Conservation (phyloP, 192 early-diverging fungal genomes). For the Backusella parvicylindrica region DNA sequence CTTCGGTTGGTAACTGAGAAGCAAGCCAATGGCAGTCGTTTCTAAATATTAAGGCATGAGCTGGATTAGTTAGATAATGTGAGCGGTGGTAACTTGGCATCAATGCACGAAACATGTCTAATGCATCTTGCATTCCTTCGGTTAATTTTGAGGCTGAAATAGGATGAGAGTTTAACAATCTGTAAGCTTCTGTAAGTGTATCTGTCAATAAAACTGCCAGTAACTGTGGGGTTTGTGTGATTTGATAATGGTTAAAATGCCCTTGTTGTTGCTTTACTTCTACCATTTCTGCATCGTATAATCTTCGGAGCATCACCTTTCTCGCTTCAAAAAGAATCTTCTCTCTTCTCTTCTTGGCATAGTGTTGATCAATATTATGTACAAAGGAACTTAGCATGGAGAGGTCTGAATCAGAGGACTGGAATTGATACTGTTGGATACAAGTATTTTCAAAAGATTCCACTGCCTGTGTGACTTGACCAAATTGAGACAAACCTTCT, state of each 20-base stretch:
- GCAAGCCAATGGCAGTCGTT: slow-evolving; percentile 71
- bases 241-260: slow-evolving; percentile 12
- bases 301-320: slow-evolving; percentile 42
- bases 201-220: slow-evolving; percentile 11
- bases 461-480: slow-evolving; percentile 1
- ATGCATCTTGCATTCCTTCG: slow-evolving; percentile 40
- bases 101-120: slow-evolving; percentile 61
- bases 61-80: slow-evolving; percentile 48
- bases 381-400: slow-evolving; percentile 38
- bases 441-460: slow-evolving; percentile 6
- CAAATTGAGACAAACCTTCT: slow-evolving; percentile 10
- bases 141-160: slow-evolving; percentile 33
- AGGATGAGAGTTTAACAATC: slow-evolving; percentile 16
- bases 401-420: slow-evolving; percentile 27
- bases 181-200: slow-evolving; percentile 15
- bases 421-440: not conserved
- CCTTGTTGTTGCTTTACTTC: slow-evolving; percentile 23
- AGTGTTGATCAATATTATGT: slow-evolving; percentile 44
- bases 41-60: slow-evolving; percentile 57
- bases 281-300: slow-evolving; percentile 37
- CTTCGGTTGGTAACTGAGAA: slow-evolving; percentile 36
- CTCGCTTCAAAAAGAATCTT: slow-evolving; percentile 41
- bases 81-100: slow-evolving; percentile 60
- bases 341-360: slow-evolving; percentile 42
- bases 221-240: slow-evolving; percentile 34